These are phyloP conservation scores for Pyracantha coccinea DNA, from an alignment of 331 rosid species.

Conservation along the genomic window DNA sequence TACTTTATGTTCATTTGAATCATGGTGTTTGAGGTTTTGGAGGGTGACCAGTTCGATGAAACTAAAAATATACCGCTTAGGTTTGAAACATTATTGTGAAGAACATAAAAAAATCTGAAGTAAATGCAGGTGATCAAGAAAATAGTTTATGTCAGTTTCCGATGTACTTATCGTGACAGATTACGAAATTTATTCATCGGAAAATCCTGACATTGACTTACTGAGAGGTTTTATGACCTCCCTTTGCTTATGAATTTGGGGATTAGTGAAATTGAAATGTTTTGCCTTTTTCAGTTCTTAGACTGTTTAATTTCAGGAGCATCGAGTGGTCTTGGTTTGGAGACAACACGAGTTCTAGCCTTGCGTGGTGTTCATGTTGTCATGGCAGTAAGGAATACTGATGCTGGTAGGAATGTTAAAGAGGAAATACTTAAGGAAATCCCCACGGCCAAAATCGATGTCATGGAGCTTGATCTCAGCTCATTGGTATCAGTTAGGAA, in stretches of 20 bases:
- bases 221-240: neutral
- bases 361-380: conserved; percentile 77
- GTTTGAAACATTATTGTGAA: neutral
- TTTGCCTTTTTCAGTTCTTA: neutral
- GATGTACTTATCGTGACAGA: neutral
- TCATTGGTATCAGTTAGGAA: conserved; percentile 79
- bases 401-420: conserved; percentile 46
- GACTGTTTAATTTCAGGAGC: conserved; percentile 49
- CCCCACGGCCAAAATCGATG: conserved; percentile 60
- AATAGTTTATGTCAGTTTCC: neutral
- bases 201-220: neutral
- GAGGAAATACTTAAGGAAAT: conserved; percentile 46
- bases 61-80: neutral
- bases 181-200: neutral
- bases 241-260: neutral
- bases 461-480: conserved; percentile 79
- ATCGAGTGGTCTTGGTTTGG: conserved; percentile 87
- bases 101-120: neutral
- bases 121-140: neutral
- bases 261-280: neutral
- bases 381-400: conserved; percentile 87
- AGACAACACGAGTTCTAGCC: conserved; percentile 69
- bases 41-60: neutral
- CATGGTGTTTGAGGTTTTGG: neutral
- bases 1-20: neutral